Evolutionary conservation across 495 filamentous ascomycete genomes (phyloP), one percentile per base, ranked within the genome.

Genomic region (Paragyromitra xinjiangensis): DNA sequence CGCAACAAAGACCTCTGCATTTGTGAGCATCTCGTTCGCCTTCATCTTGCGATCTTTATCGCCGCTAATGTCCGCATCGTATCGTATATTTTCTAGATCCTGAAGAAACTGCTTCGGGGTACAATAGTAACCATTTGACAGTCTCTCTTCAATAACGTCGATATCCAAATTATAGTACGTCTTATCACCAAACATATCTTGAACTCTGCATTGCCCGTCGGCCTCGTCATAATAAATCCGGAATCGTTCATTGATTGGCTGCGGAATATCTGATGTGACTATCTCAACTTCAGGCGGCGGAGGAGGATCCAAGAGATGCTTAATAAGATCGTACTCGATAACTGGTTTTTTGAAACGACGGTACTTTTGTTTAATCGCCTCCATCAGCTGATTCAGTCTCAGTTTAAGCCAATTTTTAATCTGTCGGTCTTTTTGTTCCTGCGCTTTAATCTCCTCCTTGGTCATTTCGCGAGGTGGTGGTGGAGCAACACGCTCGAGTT

Each of bases 61-160:
- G 3, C 90, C 91, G 50, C 89, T 83, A 19, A 89, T 88, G 78
- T 89, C 91, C 1, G 94, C 91, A 85, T 99, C 95, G 81, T 93
- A 93, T 24, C 90, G 90, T 3, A 99, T 84, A 55, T 90, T 88
- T 80, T 92, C 91, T 78, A 98, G 90, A 82, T 99, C 95, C 40
- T 89, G 89, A 66, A 95, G 84, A 80, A 97, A 99, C 80, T 98
- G 94, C 71, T 89, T 90, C 0, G 94, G 91, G 16, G 93, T 88
- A 81, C 93, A 93, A 84, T 99, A 99, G 83, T 92, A 98, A 22
- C 96, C 95, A 84, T 98, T 97, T 5, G 93, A 93, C 29, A 98
- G 87, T 42, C 95, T 91, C 81, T 95, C 93, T 85, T 99, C 95
- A 69, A 99, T 97, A 6, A 92, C 95, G 3, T 90, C 91, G n/a